phyloP scores from a whole-genome alignment of 2,329 filamentous ascomycete species.

The Colletotrichum liaoningense region DNA sequence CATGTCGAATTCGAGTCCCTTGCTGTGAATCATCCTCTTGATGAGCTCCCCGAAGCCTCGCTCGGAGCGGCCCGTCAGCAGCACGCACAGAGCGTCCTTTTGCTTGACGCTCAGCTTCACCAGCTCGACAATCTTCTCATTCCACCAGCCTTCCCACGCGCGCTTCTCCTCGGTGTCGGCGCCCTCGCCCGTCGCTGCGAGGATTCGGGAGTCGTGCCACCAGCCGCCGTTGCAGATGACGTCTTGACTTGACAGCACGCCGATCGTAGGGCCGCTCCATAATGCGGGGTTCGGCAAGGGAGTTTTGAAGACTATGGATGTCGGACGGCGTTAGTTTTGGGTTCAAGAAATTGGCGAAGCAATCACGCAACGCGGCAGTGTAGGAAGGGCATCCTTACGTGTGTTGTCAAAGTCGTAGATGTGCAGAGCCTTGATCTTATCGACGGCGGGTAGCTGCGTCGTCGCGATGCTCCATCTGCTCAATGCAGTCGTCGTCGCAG shows the following conservation, averaged over 20 bases:
- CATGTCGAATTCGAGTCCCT: conserved; percentile 87
- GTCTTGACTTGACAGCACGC: conserved; percentile 80
- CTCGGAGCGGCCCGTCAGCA: conserved; percentile 89
- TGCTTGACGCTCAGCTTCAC: conserved; percentile 85
- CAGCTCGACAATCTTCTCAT: conserved; percentile 86
- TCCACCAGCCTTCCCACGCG: conserved; percentile 96
- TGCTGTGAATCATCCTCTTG: conserved; percentile 82
- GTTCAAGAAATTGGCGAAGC: neutral
- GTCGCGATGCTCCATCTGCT: conserved; percentile 86
- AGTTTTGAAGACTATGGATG: conserved; percentile 81
- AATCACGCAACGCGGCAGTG: neutral
- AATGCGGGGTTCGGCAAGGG: conserved; percentile 89
- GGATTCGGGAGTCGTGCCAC: conserved; percentile 94
- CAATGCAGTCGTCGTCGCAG: conserved; percentile 76
- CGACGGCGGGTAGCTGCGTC: conserved; percentile 72
- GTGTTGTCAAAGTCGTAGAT: conserved; percentile 99
- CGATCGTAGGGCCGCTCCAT: conserved; percentile 85
- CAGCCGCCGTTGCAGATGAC: conserved; percentile 87
- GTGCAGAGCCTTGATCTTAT: conserved; percentile 83
- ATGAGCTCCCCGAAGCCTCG: conserved; percentile 81
- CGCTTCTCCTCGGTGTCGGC: conserved; percentile 82
- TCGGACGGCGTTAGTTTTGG: neutral
- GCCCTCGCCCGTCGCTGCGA: conserved; percentile 87
- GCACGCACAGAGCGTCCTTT: conserved; percentile 84
- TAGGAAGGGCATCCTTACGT: conserved; percentile 62